Evolutionary conservation across 2,329 filamentous ascomycete species (phyloP).

Genomic region (Colletotrichum filicis): DNA sequence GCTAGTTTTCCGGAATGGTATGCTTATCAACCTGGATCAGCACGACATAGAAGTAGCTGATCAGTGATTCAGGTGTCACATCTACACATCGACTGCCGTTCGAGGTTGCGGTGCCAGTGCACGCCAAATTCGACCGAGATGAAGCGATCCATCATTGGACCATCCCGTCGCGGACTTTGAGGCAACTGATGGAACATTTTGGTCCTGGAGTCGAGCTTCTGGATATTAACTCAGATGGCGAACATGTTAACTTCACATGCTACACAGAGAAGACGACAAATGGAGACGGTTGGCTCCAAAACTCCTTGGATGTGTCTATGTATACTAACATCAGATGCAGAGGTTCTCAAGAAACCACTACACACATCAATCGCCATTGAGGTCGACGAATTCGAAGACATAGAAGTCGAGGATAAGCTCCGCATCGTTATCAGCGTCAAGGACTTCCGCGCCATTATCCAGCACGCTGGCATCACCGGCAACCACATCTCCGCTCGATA

Average conservation of each 20-base stretch:
- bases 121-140: constrained; percentile 78
- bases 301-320: not conserved
- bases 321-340: constrained; percentile 50
- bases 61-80: constrained; percentile 66
- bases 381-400: constrained; percentile 80
- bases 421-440: constrained; percentile 86
- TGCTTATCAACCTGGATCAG: not conserved
- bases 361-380: constrained; percentile 84
- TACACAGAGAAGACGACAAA: constrained; percentile 83
- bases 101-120: constrained; percentile 77
- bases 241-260: constrained; percentile 81
- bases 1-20: constrained; percentile 79
- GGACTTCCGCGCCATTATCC: constrained; percentile 83
- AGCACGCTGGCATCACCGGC: constrained; percentile 77
- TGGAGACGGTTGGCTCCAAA: constrained; percentile 55
- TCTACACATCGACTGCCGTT: constrained; percentile 83
- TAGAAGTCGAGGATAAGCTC: constrained; percentile 78
- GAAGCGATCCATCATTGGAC: constrained; percentile 77
- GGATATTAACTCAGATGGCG: constrained; percentile 79
- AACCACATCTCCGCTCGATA: constrained; percentile 76
- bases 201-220: constrained; percentile 83
- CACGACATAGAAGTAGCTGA: constrained; percentile 8
- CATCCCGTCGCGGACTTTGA: constrained; percentile 76
- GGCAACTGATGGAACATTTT: constrained; percentile 84
- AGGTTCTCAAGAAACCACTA: constrained; percentile 82